Evolutionary conservation across 177 flowering plant genomes (phyloP), one percentile per base, ranked within the genome.

Genomic region (Telopea speciosissima): DNA sequence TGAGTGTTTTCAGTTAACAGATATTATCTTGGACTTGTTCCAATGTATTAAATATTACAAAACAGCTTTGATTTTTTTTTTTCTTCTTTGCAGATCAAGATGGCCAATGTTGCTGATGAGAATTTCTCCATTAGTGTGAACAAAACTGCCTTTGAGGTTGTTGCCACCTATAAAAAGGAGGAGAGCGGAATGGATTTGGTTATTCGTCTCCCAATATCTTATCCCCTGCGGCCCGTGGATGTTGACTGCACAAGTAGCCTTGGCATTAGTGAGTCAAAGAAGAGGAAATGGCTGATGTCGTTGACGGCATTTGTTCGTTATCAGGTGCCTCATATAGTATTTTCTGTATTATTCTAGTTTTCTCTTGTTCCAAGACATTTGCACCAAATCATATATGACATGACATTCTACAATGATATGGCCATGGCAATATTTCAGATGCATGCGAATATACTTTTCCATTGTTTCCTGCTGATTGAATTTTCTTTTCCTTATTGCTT

Each of bases 121-220:
- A 87, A 85, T 73, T 93, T 96, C 67, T 84, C 92, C 56, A 86
- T 93, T 64, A 85, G 86, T 71, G 93, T 93, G 59, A 93, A 91
- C 78, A 96, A 90, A 79, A 87, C 95, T 64, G 88, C 92, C 58
- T 84, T 82, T 82, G 98, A 96, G 80, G 93, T 93, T 42, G 88
- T 88, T 79, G 99, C 99, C 54, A 96, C 98, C 36, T 93, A 96
- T 70, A 90, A 86, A 60, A 96, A 91, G 83, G 99, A 96, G 69
- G 99, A 96, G 77, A 86, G 93, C 1, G 89, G 90, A 69, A 91
- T 96, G 95, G 98, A 96, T 81, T 83, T 96, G 72, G 91, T 96
- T 61, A 91, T 96, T 70, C 92, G 87, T 54, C 93, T 96, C 74
- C 99, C 98, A 60, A 74, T 85, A 73, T 89, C 97, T 64, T 96